Evolutionary conservation across 768 basidiomycete species (phyloP), one percentile per base, ranked within the genome.

Genomic region (Dentipellis fragilis): DNA sequence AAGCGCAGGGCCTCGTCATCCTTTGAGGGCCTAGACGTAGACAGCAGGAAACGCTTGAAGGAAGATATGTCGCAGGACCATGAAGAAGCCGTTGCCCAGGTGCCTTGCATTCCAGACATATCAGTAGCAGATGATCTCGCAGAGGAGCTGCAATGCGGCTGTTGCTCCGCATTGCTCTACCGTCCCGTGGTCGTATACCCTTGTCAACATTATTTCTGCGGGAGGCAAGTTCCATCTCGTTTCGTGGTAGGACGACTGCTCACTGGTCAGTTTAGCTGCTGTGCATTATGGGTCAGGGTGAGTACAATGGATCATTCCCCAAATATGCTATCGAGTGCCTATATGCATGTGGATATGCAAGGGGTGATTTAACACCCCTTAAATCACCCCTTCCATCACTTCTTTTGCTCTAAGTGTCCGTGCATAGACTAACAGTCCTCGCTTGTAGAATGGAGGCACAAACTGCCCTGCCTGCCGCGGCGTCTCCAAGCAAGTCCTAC

Each of bases 121-220:
- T 62, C 56, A 56, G 73, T 89, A 55, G 76, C 76, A 21, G 81
- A 85, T 42, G 80, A 85, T 61, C 70, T 90, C 54, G 80, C 76
- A 23, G 76, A 86, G 64, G 89, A 91, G 66, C 76, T 92, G 40
- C 84, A 89, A 60, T 93, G 90, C 62, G 90, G 87, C 19, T 92
- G 90, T 66, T 93, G 90, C 68, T 79, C 87, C 16, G 89, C 81
- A 56, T 74, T 93, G 45, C 83, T 87, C 57, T 90, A 93, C 69
- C 75, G 80, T 57, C 90, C 90, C 2, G 89, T 93, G 14, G 72
- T 90, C 29, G 87, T 93, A 52, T 75, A 79, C 37, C 90, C 90
- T 34, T 93, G 90, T 67, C 87, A 91, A 62, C 90, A 93, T 74
- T 90, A 87, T 75, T 92, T 91, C 66, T 93, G 90, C 64, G 90